Evolutionary conservation across 139 green algal species (phyloP).

Genomic region (Chlorella sorokiniana): DNA sequence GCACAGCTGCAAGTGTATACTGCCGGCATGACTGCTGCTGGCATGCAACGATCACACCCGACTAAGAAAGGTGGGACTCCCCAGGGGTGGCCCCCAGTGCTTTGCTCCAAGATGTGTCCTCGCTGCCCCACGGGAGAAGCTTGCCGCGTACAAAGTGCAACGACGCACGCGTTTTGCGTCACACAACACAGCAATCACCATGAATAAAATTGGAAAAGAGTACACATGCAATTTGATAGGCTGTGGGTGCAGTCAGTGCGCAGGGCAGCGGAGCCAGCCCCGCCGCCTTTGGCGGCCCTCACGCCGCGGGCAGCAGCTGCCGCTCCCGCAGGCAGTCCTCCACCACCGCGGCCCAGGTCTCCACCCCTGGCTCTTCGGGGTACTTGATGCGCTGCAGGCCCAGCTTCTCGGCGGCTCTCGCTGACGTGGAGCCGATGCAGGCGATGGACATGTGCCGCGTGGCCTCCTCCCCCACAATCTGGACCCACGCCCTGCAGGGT

Average conservation of each 20-base stretch:
- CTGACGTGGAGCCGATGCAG: conserved; percentile 86
- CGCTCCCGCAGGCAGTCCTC: conserved; percentile 20
- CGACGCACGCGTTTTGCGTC: no score
- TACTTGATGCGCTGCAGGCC: conserved; percentile 55
- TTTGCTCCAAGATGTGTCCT: no score
- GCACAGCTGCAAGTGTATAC: no score
- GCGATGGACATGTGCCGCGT: conserved; percentile 51
- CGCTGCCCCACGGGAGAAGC: no score
- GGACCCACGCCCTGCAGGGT: conserved; percentile 74
- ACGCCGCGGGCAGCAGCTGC: conserved; percentile 7
- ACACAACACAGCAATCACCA: no score
- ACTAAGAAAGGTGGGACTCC: no score
- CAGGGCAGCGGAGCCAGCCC: no score
- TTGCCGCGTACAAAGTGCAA: no score
- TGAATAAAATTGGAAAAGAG: not conserved
- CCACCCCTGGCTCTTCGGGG: conserved; percentile 3
- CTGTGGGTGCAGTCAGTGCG: not conserved
- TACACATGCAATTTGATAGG: not conserved
- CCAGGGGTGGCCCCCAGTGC: no score
- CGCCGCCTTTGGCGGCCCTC: no score
- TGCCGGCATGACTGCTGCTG: no score
- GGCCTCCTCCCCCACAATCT: conserved; percentile 53
- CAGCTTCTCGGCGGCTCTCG: conserved; percentile 57
- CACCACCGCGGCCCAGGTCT: conserved; percentile 23
- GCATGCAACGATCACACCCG: no score